Evolutionary conservation across 1,139 yeast species (phyloP).

Genomic region (Suhomyces yuchorum): DNA sequence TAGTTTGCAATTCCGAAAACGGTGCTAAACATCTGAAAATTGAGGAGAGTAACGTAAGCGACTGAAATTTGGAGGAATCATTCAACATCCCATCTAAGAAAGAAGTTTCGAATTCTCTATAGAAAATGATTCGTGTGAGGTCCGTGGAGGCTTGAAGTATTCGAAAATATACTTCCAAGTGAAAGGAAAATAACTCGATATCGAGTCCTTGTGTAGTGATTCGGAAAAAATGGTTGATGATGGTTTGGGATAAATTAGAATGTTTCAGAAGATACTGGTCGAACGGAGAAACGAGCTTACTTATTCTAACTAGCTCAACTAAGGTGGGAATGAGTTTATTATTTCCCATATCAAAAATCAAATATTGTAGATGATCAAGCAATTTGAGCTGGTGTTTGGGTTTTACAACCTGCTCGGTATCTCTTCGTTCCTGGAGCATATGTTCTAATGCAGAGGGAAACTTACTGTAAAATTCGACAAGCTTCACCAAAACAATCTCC

Average conservation of each 20-base stretch:
- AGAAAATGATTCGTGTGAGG: not conserved
- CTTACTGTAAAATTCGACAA: not conserved
- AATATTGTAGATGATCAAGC: not conserved
- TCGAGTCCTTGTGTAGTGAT: not conserved
- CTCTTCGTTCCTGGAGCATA: not conserved
- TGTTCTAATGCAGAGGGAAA: not conserved
- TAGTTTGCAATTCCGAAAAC: not conserved
- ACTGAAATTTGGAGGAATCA: not conserved
- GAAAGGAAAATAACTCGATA: not conserved
- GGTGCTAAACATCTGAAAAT: not conserved
- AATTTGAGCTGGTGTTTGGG: not conserved
- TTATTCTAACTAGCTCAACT: not conserved
- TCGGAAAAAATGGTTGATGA: not conserved
- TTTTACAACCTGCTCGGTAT: not conserved
- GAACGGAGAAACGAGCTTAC: not conserved
- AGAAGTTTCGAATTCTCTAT: conserved; percentile 7
- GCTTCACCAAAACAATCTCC: not conserved
- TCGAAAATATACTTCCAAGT: not conserved
- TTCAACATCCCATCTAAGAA: conserved; percentile 9
- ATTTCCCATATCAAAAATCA: not conserved
- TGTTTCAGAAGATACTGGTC: not conserved
- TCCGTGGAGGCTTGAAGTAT: not conserved
- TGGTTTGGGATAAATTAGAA: not conserved
- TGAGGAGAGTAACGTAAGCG: not conserved
- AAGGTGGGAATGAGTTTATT: not conserved